Base-by-base conservation (phyloP, 192 early-diverging fungal species). In the Spinellus fusiger region DNA sequence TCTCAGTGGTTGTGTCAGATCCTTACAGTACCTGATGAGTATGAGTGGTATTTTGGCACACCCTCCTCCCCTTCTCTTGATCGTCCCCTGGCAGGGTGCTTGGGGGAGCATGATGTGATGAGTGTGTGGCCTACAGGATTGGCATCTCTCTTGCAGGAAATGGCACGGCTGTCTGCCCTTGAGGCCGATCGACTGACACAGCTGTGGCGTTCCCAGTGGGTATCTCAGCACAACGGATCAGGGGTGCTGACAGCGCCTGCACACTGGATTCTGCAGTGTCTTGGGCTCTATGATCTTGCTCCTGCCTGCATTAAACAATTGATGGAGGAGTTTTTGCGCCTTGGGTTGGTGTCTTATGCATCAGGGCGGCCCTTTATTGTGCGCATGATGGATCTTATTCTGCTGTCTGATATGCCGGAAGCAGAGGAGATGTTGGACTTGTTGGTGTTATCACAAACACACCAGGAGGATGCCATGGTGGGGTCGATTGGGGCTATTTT, bases 281-380 rank as follows among this genome's bases (percentile, higher is more conserved):
- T 65, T 3, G 63, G 58, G 9, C 50, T 64, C 9, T 71, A 60
- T 47, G 69, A 59, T 33, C 63, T 59, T 29, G 63, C 62, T 8
- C 54, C 69, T 9, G 59, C 56, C 6, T 23, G 46, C 7, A 54
- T 65, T 5, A 65, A 71, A 18, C 62, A 59, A 22, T 40, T 55
- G 49, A 71, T 70, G 49, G 53, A 61, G 18, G 20, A 34, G 9
- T 49, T 70, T 34, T 10, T 64, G 23, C 7, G 18, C 5, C 34
- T 53, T 25, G 64, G 64, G 0, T 23, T 66, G 47, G 33, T 38
- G 13, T 40, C 33, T 5, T 20, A n/a, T 8, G 2, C 40, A 13
- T 23, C 40, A 5, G 8, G 16, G 29, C 18, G 35, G 4, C 13
- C 40, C 0, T 46, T 48, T 35, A 46, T 28, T 16, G 4, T 22